A percentile compares a stretch with the other conserved stretches of the same genome.
phyloP scores from a whole-genome alignment of 768 basidiomycete genomes.

The Suillus cothurnatus region DNA sequence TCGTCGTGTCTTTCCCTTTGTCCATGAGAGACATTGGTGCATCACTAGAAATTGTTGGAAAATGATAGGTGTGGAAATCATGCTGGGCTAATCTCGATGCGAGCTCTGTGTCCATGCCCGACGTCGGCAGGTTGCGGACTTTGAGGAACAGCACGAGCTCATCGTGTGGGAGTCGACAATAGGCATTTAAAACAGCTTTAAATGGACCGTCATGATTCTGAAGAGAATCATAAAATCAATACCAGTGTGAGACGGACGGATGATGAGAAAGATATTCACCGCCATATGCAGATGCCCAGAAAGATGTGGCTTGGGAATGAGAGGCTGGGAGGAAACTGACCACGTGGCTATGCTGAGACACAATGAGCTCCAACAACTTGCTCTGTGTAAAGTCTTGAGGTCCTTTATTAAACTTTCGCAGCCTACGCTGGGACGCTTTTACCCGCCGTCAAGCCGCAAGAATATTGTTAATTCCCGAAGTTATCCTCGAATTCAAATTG shows the following conservation, averaged over 20 bases:
- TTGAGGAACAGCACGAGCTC: constrained; percentile 78
- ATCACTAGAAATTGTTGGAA: constrained; percentile 38
- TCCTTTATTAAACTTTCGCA: background rate
- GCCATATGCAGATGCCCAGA: constrained; percentile 33
- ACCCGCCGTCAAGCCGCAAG: background rate
- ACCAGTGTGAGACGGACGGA: constrained; percentile 27
- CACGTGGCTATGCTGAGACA: constrained; percentile 4
- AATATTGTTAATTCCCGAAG: background rate
- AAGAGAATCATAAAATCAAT: constrained; percentile 21
- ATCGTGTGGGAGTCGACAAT: constrained; percentile 62
- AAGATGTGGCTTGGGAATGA: constrained; percentile 9
- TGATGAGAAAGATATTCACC: constrained; percentile 34
- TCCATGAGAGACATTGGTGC: constrained; percentile 27
- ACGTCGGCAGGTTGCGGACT: constrained; percentile 67
- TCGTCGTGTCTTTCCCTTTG: constrained; percentile 24
- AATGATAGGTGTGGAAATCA: constrained; percentile 74
- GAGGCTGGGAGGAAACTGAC: background rate
- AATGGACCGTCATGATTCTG: constrained; percentile 31
- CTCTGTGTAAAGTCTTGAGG: background rate
- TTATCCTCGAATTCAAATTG: background rate
- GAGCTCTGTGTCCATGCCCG: constrained; percentile 64
- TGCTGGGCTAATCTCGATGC: constrained; percentile 73
- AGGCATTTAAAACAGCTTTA: constrained; percentile 64
- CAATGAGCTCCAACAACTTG: background rate
- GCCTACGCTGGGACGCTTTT: background rate